Percentiles rank a stretch among this genome's conserved stretches.
phyloP scores from a whole-genome alignment of 2,329 filamentous ascomycete species.

The Colletotrichum trifolii region DNA sequence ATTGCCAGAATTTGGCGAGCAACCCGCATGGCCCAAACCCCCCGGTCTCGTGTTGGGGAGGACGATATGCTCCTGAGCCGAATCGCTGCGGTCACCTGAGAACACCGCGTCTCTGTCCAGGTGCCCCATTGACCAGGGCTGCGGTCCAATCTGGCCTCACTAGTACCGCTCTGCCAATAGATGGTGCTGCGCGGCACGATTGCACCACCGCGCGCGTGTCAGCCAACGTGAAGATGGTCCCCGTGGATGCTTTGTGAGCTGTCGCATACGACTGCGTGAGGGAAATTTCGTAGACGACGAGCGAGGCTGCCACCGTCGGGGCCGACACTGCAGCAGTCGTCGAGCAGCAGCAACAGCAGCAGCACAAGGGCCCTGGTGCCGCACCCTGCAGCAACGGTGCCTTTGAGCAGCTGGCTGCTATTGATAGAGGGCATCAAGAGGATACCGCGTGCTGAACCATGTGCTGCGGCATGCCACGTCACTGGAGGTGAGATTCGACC shows the following conservation, averaged over 20 bases:
- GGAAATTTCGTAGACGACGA: background rate
- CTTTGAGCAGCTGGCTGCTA: constrained; percentile 6
- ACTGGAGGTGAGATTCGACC: constrained; percentile 34
- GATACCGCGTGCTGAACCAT: constrained; percentile 16
- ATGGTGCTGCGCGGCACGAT: constrained; percentile 3
- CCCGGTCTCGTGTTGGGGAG: constrained; percentile 34
- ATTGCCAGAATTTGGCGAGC: constrained; percentile 11
- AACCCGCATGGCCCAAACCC: constrained; percentile 19
- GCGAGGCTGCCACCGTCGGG: constrained; percentile 13
- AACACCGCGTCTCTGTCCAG: constrained; percentile 8
- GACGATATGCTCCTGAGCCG: background rate
- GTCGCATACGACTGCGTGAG: constrained; percentile 22
- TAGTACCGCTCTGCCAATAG: background rate
- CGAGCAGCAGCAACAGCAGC: constrained; percentile 4
- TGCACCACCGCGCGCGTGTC: constrained; percentile 17
- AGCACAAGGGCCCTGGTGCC: constrained; percentile 15
- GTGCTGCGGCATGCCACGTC: constrained; percentile 25
- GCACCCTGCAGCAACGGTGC: constrained; percentile 28
- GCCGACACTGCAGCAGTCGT: constrained; percentile 20
- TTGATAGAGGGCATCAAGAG: constrained; percentile 17
- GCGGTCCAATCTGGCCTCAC: constrained; percentile 10
- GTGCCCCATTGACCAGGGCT: constrained; percentile 1
- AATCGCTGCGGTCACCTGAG: constrained; percentile 21
- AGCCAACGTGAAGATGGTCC: constrained; percentile 24
- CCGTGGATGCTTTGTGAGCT: constrained; percentile 24